A percentile compares a stretch with the other conserved stretches of the same genome.
phyloP scores from a whole-genome alignment of 2,329 filamentous ascomycete genomes.

The Beauveria asiatica region DNA sequence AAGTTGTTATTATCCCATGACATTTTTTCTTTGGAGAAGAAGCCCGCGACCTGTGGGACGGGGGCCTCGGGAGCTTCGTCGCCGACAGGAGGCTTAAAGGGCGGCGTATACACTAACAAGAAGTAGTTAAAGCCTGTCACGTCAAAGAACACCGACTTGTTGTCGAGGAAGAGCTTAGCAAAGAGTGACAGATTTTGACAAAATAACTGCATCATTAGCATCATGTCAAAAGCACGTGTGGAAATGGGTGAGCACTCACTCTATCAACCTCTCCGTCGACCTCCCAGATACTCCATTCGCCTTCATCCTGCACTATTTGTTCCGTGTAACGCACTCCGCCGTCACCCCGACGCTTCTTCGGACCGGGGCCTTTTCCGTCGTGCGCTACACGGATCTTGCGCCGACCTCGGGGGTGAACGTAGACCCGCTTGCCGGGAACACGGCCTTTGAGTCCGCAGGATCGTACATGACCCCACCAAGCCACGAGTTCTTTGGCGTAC shows the following conservation, averaged over 20 bases:
- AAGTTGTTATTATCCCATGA: constrained; percentile 98
- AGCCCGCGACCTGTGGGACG: constrained; percentile 61
- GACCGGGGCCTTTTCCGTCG: constrained; percentile 21
- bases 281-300: constrained; percentile 81
- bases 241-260: constrained; percentile 32
- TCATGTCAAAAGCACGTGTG: background rate
- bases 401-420: constrained; percentile 48
- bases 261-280: constrained; percentile 83
- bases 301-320: constrained; percentile 46
- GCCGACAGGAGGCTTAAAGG: constrained; percentile 16
- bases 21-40: constrained; percentile 98
- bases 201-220: constrained; percentile 51
- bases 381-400: constrained; percentile 31
- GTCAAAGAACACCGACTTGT: constrained; percentile 97
- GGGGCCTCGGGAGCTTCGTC: constrained; percentile 10
- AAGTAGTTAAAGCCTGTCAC: constrained; percentile 93
- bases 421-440: constrained; percentile 64
- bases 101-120: constrained; percentile 66
- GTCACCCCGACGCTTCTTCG: constrained; percentile 31
- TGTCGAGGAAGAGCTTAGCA: constrained; percentile 94
- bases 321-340: constrained; percentile 31
- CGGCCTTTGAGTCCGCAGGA: constrained; percentile 43
- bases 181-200: constrained; percentile 94
- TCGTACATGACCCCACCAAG: constrained; percentile 50
- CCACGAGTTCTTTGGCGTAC: constrained; percentile 60